A percentile compares a stretch with the other conserved stretches of the same genome.
Conservation (phyloP, 768 basidiomycete genomes). For the Mrakia gelida region DNA sequence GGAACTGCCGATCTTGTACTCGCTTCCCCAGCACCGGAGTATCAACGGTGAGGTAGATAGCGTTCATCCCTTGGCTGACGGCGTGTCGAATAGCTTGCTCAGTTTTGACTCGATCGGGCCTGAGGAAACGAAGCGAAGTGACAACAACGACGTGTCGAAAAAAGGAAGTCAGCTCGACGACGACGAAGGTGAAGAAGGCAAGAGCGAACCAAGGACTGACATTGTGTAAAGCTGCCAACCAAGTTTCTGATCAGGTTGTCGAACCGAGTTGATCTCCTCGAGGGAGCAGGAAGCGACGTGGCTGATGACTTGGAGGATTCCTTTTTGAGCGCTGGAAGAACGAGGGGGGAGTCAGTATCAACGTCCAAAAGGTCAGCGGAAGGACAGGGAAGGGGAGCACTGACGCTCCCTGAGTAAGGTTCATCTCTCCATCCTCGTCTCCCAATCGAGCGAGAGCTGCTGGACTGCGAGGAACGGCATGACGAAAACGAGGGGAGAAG, state of each 20-base stretch:
- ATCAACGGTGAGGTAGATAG: neutral
- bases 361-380: too few relatives aligned
- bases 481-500: too few relatives aligned
- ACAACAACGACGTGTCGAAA: too few relatives aligned
- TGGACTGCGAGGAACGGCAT: conserved; percentile 6
- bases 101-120: neutral
- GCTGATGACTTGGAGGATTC: conserved; percentile 39
- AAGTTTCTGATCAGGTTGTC: conserved; percentile 36
- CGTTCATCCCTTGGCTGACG: neutral
- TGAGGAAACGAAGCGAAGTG: neutral
- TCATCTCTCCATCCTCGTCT: conserved; percentile 32
- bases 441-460: conserved; percentile 32
- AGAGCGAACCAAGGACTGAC: neutral
- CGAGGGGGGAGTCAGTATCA: neutral
- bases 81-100: neutral
- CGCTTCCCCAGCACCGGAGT: neutral
- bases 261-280: conserved; percentile 38
- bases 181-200: too few relatives aligned
- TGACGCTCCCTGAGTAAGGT: conserved; percentile 28
- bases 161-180: neutral
- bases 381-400: neutral
- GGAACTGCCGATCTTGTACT: neutral
- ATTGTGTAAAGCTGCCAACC: conserved; percentile 34
- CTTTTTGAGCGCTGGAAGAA: conserved; percentile 26
- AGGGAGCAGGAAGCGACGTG: conserved; percentile 40